Base-by-base conservation (phyloP, 495 filamentous ascomycete genomes). In the Tuber borchii region DNA sequence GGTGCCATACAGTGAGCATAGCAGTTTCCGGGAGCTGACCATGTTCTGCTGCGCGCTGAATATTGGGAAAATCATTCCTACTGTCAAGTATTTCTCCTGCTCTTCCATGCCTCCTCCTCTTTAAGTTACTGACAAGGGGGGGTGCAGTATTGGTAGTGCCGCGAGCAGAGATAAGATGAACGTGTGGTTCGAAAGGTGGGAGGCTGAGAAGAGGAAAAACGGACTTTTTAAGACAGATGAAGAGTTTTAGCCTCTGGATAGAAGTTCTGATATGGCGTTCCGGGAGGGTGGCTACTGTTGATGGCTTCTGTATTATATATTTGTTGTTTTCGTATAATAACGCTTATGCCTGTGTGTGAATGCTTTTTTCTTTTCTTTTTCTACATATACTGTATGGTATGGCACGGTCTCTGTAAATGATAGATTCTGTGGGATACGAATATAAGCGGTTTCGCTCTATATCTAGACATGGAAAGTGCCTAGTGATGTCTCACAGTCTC, bases 1-100 rank as follows among this genome's bases (percentile, higher is more conserved):
- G 19, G 95, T 98, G 37, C 95, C 95, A 61, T 99, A 99, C 82
- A 93, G 90, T 72, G 95, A 99, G 85, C 95, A 99, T 80, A 95
- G 92, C 83, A 93, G 90, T 68, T 99, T 99, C 82, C 86, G 95
- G 34, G 95, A 99, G 86, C 84, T 99, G 83, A 93, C 93, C 3
- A 90, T 97, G 88, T 98, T 99, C 80, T 90, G 93, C 77, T 95
- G 94, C 85, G 90, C 90, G 73, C 83, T 99, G 84, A 85, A 92
- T 71, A 95, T 98, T 74, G 93, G 93, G 72, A 91, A 90, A 84
- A 88, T 99, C 5, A 90, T 99, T 26, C 95, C 95, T 3, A 99
- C 95, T 8, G 95, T 99, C 0, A 97, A 98, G 76, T 78, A 78
- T 44, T 61, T 16, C 39, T 16, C 22, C 22, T 56, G 2, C 16